Base-by-base conservation (phyloP, 2,329 filamentous ascomycete genomes). In the Aspergillus transmontanensis region DNA sequence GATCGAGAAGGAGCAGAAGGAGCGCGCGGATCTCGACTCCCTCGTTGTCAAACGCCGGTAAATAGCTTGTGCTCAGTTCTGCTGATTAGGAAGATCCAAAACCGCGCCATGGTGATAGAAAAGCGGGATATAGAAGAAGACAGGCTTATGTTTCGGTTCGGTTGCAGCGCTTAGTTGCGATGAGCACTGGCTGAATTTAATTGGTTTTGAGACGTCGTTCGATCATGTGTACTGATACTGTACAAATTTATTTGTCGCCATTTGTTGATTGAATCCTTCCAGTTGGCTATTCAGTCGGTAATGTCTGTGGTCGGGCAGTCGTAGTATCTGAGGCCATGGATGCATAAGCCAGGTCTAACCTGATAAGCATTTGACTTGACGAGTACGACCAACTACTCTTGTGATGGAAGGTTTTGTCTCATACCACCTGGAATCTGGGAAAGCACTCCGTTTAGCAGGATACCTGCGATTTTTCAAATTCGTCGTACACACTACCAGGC, bases 1-100 rank as follows among this genome's bases (percentile, higher is more conserved):
- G 77, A 86, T 92, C 72, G 87, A 91, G 80, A 81, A 84, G 60
- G 89, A 91, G 82, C 78, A 82, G 70, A 85, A 84, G 74, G 90
- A 92, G 81, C 86, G 89, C 69, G 83, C 84, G 69, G 89, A 92
- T 74, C 80, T 92, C 71, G 90, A 92, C 78, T 82, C 85, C 68
- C 84, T 92, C 82, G 80, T 86, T 65, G 80, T 90, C 71, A 84
- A 79, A 75, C 82, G 51, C n/a, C 51, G 82, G 76, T 79, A 76
- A 69, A 78, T 60, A 56, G 39, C 63, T 64, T 64, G 36, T 51
- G 51, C 62, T 53, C 61, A 61, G 50, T 56, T 64, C 65, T 62
- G 67, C 65, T 65, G 63, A 67, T 60, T 67, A 63, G 64, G 66
- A 71, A 68, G 69, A 62, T 61, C 59, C 50, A 61, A 63, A 60